Evolutionary conservation across 2,329 filamentous ascomycete genomes (phyloP).

Genomic region (Leptographium wingfieldii): DNA sequence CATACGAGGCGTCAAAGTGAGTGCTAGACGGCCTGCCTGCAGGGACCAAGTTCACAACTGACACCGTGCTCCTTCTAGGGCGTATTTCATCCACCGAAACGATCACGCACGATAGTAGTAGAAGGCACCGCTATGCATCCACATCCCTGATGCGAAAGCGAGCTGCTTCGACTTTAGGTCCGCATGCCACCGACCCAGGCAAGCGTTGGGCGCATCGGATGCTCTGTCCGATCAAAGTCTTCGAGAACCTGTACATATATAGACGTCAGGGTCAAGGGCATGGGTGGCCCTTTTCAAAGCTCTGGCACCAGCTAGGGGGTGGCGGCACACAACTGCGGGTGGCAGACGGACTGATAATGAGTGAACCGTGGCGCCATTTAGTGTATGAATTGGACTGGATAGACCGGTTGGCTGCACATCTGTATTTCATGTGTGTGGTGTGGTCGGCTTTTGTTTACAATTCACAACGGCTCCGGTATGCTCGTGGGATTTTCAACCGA

Average conservation of each 20-base stretch:
- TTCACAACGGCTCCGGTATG: not conserved
- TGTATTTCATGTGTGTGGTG: not conserved
- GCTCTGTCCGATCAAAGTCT: not conserved
- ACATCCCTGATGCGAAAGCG: not conserved
- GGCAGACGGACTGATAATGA: not conserved
- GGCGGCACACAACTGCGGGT: not conserved
- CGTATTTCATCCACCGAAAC: constrained; percentile 40
- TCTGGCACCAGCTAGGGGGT: not conserved
- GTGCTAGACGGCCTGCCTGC: constrained; percentile 15
- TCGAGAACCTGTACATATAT: constrained; percentile 1
- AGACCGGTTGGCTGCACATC: not conserved
- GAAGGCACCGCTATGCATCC: not conserved
- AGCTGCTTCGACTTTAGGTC: not conserved
- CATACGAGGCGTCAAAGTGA: constrained; percentile 57
- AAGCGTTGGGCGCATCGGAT: not conserved
- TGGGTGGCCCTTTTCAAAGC: not conserved
- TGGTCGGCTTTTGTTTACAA: not conserved
- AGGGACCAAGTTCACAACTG: not conserved
- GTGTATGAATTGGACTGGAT: constrained; percentile 2
- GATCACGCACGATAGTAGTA: not conserved
- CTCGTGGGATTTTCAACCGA: not conserved
- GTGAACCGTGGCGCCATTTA: not conserved
- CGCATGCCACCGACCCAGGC: not conserved
- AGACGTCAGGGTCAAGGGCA: not conserved
- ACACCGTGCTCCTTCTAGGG: constrained; percentile 23